A percentile compares a stretch with the other conserved stretches of the same genome.
phyloP scores from a whole-genome alignment of 2,329 filamentous ascomycete species.

The Claviceps fusiformis region DNA sequence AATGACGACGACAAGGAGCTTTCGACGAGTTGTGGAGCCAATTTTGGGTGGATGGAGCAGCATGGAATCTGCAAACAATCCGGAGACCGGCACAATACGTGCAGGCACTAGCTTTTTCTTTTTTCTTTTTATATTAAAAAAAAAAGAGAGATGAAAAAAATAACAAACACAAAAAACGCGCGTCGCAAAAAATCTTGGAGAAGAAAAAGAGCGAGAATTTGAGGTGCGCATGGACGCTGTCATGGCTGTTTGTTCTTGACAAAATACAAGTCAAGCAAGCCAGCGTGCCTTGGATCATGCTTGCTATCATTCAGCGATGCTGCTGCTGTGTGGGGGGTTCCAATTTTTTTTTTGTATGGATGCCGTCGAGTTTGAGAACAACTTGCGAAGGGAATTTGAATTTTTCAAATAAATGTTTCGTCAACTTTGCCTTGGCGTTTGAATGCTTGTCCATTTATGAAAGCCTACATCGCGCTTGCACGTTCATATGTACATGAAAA shows the following conservation, averaged over 20 bases:
- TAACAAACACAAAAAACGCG: not conserved
- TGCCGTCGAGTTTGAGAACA: too few relatives aligned
- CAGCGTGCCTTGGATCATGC: not conserved
- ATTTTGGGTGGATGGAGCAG: not conserved
- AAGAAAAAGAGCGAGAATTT: not conserved
- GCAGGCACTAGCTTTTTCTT: not conserved
- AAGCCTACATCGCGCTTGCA: too few relatives aligned
- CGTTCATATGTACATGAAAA: too few relatives aligned
- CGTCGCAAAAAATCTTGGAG: not conserved
- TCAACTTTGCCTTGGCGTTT: too few relatives aligned
- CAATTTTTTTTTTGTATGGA: not conserved
- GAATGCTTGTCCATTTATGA: too few relatives aligned
- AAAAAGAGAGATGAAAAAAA: too few relatives aligned
- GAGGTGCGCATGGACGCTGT: not conserved
- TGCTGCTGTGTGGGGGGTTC: not conserved
- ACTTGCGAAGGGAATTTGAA: not conserved
- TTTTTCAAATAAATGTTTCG: too few relatives aligned
- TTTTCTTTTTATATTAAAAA: too few relatives aligned
- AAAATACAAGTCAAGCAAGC: not conserved
- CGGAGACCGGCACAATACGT: not conserved
- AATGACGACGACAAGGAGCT: not conserved
- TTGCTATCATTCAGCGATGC: not conserved
- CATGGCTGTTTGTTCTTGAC: not conserved
- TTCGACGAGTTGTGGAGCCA: not conserved
- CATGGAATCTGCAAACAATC: not conserved